A percentile compares a stretch with the other conserved stretches of the same genome.
Conservation (phyloP, 768 basidiomycete species). For the Podaxis sp. region DNA sequence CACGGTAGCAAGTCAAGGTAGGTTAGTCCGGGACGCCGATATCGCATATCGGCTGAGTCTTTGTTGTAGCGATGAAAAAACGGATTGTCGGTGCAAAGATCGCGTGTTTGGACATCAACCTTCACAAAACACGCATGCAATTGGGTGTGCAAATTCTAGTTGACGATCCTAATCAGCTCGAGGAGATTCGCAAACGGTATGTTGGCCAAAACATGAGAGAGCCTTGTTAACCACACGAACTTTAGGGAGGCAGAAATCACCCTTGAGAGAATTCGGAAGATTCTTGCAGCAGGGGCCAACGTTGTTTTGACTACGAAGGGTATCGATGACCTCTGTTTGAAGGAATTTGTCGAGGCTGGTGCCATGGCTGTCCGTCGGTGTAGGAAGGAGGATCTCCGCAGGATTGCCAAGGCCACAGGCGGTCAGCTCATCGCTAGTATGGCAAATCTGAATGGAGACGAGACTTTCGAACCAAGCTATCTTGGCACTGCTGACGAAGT, state of each 20-base stretch:
- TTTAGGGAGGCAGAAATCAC: slow-evolving; percentile 92
- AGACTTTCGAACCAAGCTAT: slow-evolving; percentile 90
- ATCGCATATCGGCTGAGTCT: background rate
- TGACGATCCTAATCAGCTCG: slow-evolving; percentile 93
- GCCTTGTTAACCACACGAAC: slow-evolving; percentile 4
- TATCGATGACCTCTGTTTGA: slow-evolving; percentile 96
- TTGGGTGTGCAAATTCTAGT: slow-evolving; percentile 96
- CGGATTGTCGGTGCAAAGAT: slow-evolving; percentile 93
- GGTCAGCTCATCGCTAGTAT: slow-evolving; percentile 90
- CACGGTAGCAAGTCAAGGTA: slow-evolving; percentile 98
- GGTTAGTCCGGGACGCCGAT: slow-evolving; percentile 17
- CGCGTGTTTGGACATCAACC: slow-evolving; percentile 97
- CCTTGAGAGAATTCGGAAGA: slow-evolving; percentile 92
- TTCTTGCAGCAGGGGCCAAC: slow-evolving; percentile 93
- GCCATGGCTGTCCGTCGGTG: slow-evolving; percentile 98
- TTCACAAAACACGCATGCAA: slow-evolving; percentile 96
- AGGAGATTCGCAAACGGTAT: slow-evolving; percentile 92
- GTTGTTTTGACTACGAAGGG: slow-evolving; percentile 98
- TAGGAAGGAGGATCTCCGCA: slow-evolving; percentile 94
- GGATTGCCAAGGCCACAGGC: slow-evolving; percentile 96
- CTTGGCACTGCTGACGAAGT: slow-evolving; percentile 96
- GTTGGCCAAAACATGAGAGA: slow-evolving; percentile 17
- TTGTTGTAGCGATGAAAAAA: slow-evolving; percentile 87
- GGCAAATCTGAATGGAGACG: slow-evolving; percentile 96
- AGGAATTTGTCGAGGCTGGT: slow-evolving; percentile 98